Conservation (phyloP, 2,329 filamentous ascomycete species). For the Zasmidium cellare region DNA sequence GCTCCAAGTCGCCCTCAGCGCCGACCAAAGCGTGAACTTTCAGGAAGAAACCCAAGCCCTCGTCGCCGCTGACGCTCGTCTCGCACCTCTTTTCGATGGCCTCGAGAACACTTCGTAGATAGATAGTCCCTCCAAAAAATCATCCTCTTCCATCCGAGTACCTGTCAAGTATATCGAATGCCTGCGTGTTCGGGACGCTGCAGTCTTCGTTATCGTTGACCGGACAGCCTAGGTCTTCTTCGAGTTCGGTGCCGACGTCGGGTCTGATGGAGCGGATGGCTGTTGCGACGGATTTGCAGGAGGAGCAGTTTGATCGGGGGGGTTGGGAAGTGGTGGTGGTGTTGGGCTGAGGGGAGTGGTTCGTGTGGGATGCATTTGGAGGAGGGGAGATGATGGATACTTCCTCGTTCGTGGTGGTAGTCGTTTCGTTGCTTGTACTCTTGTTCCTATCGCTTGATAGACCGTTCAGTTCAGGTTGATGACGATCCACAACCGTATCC, state of each 20-base stretch:
- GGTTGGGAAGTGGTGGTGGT: neutral
- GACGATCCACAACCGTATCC: no score
- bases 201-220: slow-evolving; percentile 37
- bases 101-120: neutral
- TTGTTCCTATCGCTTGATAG: no score
- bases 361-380: no score
- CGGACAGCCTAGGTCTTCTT: slow-evolving; percentile 43
- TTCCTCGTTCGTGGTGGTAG: no score
- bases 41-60: slow-evolving; percentile 28
- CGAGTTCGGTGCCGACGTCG: slow-evolving; percentile 38
- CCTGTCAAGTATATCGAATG: slow-evolving; percentile 48
- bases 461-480: no score
- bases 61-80: slow-evolving; percentile 29
- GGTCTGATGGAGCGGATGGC: slow-evolving; percentile 47
- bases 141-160: slow-evolving; percentile 19
- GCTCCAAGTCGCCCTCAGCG: slow-evolving; percentile 24
- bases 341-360: no score
- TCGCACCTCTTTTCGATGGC: slow-evolving; percentile 27
- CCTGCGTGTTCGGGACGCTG: slow-evolving; percentile 42
- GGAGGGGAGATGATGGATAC: no score
- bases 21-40: slow-evolving; percentile 28
- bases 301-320: slow-evolving; percentile 11
- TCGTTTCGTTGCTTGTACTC: no score
- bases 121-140: neutral
- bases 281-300: slow-evolving; percentile 44